Conservation (phyloP, 495 filamentous ascomycete genomes). For the Xeromyces bisporus region DNA sequence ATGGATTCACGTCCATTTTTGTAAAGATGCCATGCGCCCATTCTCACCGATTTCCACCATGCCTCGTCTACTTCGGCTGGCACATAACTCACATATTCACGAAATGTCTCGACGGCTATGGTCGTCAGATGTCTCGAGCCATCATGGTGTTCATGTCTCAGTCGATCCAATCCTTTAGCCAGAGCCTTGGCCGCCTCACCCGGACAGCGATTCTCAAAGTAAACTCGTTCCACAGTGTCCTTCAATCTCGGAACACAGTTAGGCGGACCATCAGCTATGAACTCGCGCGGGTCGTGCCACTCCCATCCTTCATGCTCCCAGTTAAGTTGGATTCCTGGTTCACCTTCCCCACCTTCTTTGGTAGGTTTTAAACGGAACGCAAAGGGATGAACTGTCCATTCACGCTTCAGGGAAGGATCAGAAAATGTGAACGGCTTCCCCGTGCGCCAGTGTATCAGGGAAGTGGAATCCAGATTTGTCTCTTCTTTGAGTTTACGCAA, state of each 20-base stretch:
- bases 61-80: constrained; percentile 4
- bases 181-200: constrained; percentile 24
- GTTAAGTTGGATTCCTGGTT: constrained; percentile 33
- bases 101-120: constrained; percentile 30
- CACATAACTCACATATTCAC: constrained; percentile 20
- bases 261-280: constrained; percentile 23
- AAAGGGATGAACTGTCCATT: constrained; percentile 50
- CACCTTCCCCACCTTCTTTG: constrained; percentile 9
- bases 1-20: constrained; percentile 48
- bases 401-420: constrained; percentile 32
- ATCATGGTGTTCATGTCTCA: constrained; percentile 36
- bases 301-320: constrained; percentile 45
- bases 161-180: constrained; percentile 22
- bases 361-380: constrained; percentile 33
- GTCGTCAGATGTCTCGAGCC: constrained; percentile 39
- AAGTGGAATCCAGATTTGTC: constrained; percentile 30
- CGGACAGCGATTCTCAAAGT: constrained; percentile 33
- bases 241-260: constrained; percentile 37
- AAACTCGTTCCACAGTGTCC: constrained; percentile 39
- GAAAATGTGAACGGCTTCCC: constrained; percentile 42
- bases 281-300: constrained; percentile 35
- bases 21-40: constrained; percentile 46
- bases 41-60: constrained; percentile 39
- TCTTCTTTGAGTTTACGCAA: constrained; percentile 49
- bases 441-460: constrained; percentile 33